phyloP scores from a whole-genome alignment of 176 grass and related monocot genomes.

The Hordeum marinum region DNA sequence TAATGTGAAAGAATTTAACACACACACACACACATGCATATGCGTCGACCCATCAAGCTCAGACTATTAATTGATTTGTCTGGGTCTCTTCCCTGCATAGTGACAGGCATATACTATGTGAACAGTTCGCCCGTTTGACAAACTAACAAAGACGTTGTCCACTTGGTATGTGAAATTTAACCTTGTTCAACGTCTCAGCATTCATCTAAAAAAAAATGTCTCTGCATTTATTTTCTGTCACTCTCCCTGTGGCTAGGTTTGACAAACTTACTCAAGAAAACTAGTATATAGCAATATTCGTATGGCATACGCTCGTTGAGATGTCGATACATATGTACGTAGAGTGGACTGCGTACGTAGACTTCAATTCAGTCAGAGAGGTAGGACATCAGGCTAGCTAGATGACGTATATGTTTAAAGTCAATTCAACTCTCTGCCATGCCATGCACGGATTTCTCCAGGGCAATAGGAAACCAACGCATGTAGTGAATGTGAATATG shows the following conservation, averaged over 20 bases:
- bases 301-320: not conserved
- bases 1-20: not conserved
- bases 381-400: not conserved
- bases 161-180: constrained; percentile 8
- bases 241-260: constrained; percentile 22
- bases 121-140: constrained; percentile 43
- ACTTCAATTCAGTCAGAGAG: constrained; percentile 13
- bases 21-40: not conserved
- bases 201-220: too few species aligned
- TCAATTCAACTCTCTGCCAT: constrained; percentile 30
- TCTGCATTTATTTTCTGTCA: constrained; percentile 23
- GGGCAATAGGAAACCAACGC: too few species aligned
- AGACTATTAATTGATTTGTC: constrained; percentile 22
- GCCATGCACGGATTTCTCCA: constrained; percentile 4
- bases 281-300: not conserved
- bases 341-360: not conserved
- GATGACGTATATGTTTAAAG: constrained; percentile 20
- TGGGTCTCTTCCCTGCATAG: not conserved
- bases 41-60: not conserved
- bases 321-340: not conserved
- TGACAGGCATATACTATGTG: not conserved
- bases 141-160: not conserved
- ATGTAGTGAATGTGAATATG: too few species aligned
- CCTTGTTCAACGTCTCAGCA: constrained; percentile 24
- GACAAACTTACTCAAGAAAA: constrained; percentile 23